phyloP scores from a whole-genome alignment of 2,329 filamentous ascomycete genomes.

The Trichoderma pleuroti region DNA sequence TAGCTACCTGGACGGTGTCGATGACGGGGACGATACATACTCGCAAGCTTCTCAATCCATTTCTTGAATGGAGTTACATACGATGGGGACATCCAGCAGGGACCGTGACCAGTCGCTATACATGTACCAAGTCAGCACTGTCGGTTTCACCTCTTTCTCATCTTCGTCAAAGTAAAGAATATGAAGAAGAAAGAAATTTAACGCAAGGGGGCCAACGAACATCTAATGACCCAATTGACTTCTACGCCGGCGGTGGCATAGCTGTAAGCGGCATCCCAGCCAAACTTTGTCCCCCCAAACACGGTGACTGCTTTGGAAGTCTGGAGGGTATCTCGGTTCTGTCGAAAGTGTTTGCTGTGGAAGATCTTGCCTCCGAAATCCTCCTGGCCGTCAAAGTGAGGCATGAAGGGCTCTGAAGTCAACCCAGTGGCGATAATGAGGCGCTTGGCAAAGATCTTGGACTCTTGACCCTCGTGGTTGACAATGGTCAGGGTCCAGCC shows the following conservation, averaged over 20 bases:
- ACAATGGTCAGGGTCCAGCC: constrained; percentile 42
- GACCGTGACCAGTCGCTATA: constrained; percentile 50
- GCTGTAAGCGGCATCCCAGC: constrained; percentile 62
- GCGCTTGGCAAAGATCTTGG: constrained; percentile 40
- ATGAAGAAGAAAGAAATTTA: neutral
- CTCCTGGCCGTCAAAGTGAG: constrained; percentile 45
- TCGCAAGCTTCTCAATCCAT: constrained; percentile 65
- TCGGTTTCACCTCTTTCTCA: no score
- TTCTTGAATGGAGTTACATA: constrained; percentile 66
- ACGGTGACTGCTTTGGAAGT: constrained; percentile 48
- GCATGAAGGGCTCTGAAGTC: constrained; percentile 47
- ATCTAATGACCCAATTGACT: constrained; percentile 59
- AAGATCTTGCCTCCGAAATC: constrained; percentile 46
- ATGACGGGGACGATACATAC: constrained; percentile 30
- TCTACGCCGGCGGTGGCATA: constrained; percentile 53
- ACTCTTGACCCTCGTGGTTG: constrained; percentile 19
- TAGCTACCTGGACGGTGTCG: neutral
- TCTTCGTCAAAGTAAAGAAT: no score
- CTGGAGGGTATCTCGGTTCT: constrained; percentile 39
- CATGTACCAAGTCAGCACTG: neutral
- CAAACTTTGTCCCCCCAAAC: constrained; percentile 61
- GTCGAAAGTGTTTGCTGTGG: constrained; percentile 46
- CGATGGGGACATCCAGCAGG: constrained; percentile 55
- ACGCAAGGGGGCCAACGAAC: constrained; percentile 26
- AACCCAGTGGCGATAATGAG: constrained; percentile 55